Conservation (phyloP, 2,329 filamentous ascomycete genomes). For the Lasiodiplodia citricola region DNA sequence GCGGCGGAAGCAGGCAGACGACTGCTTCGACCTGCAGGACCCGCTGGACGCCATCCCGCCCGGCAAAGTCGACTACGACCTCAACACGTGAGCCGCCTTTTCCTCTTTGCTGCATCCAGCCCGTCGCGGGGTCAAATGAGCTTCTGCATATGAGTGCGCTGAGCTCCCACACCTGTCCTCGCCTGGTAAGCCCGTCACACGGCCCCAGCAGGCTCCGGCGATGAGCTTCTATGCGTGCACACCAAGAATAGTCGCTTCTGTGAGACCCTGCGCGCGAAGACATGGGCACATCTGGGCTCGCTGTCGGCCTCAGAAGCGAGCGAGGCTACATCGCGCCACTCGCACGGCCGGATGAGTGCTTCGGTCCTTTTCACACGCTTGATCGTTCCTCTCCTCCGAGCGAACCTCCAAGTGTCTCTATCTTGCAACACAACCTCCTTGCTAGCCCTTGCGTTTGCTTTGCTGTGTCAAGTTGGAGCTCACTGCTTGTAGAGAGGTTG, state of each 20-base stretch:
- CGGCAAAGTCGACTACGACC: constrained; percentile 73
- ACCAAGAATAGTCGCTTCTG: constrained; percentile 3
- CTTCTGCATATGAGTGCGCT: not conserved
- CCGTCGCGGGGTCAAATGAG: constrained; percentile 2
- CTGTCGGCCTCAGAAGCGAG: not conserved
- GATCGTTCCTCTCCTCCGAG: not conserved
- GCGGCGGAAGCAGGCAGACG: constrained; percentile 58
- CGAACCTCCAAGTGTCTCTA: not conserved
- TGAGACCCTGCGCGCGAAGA: not conserved
- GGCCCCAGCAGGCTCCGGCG: not conserved
- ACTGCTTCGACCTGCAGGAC: constrained; percentile 65
- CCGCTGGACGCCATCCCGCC: constrained; percentile 71
- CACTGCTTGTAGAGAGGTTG: not conserved
- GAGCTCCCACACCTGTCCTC: not conserved
- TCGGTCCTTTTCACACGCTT: not conserved
- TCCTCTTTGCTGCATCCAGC: not conserved
- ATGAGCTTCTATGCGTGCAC: not conserved
- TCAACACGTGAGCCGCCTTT: constrained; percentile 62
- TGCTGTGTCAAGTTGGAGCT: not conserved
- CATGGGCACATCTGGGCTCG: not conserved
- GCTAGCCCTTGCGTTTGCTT: not conserved
- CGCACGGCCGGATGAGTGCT: not conserved
- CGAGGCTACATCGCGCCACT: not conserved
- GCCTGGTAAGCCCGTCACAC: constrained; percentile 11
- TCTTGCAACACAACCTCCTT: not conserved